Percentiles rank a stretch among this genome's conserved stretches.
phyloP scores from a whole-genome alignment of 176 grass and related monocot genomes.

The Hyparrhenia diplandra region DNA sequence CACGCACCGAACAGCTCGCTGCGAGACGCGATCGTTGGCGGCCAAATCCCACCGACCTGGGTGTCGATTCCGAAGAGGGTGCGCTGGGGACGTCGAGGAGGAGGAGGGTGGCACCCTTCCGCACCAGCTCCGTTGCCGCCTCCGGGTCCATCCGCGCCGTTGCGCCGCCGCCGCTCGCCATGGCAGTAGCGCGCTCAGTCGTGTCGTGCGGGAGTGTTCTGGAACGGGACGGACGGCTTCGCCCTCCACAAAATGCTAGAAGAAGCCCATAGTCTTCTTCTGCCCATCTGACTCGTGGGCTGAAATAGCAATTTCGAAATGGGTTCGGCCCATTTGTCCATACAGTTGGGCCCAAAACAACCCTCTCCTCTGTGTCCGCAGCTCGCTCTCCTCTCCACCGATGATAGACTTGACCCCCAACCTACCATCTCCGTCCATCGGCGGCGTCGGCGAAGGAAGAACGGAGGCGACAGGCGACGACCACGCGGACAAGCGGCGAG shows the following conservation, averaged over 20 bases:
- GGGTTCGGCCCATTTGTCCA: not conserved
- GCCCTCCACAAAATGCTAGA: too few relatives aligned
- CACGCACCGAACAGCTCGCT: not conserved
- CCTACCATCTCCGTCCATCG: not conserved
- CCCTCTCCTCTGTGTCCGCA: not conserved
- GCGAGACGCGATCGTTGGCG: not conserved
- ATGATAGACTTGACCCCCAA: not conserved
- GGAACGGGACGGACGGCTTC: not conserved
- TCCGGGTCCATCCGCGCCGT: slow-evolving; percentile 49
- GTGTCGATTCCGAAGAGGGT: slow-evolving; percentile 78
- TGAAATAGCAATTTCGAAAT: not conserved
- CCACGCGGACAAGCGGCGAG: not conserved
- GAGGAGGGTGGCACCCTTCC: slow-evolving; percentile 66
- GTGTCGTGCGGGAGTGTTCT: slow-evolving; percentile 8
- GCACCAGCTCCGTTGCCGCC: slow-evolving; percentile 62
- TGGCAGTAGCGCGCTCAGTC: not conserved
- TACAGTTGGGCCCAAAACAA: not conserved
- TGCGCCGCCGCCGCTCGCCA: slow-evolving; percentile 11
- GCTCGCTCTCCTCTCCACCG: not conserved
- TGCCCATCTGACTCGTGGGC: not conserved
- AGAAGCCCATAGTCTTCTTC: not conserved
- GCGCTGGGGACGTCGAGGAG: slow-evolving; percentile 73
- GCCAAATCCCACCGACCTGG: slow-evolving; percentile 39
- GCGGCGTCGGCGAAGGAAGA: not conserved
- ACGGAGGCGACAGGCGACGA: not conserved